Percentiles rank a stretch among this genome's conserved stretches.
These are phyloP conservation scores for Trichoderma atrobrunneum DNA, from an alignment of 2,329 filamentous ascomycete genomes.

Conservation along the genomic window DNA sequence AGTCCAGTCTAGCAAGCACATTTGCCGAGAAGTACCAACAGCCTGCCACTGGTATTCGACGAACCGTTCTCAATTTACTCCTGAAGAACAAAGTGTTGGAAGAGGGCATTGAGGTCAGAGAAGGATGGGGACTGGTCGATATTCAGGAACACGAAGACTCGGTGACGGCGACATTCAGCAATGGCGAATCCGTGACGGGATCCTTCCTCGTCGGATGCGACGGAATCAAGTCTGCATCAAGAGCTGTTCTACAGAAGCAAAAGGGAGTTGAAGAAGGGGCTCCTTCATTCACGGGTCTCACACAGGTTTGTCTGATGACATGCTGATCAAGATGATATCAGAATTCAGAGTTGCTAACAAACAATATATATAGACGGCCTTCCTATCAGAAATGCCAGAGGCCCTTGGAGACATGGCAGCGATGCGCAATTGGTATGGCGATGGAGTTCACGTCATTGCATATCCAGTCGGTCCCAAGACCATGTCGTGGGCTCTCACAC, in stretches of 20 bases:
- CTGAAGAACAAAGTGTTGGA: slow-evolving; percentile 21
- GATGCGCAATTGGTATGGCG: slow-evolving; percentile 28
- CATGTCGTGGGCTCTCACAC: slow-evolving; percentile 27
- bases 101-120: slow-evolving; percentile 23
- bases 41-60: slow-evolving; percentile 24
- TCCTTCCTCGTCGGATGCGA: slow-evolving; percentile 28
- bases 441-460: slow-evolving; percentile 25
- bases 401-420: slow-evolving; percentile 17
- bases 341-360: neutral
- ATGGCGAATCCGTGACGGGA: slow-evolving; percentile 22
- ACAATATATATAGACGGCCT: slow-evolving; percentile 22
- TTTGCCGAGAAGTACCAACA: slow-evolving; percentile 25
- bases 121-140: slow-evolving; percentile 27
- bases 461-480: slow-evolving; percentile 25
- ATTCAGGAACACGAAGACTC: slow-evolving; percentile 23
- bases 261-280: slow-evolving; percentile 20
- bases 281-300: slow-evolving; percentile 26
- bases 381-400: slow-evolving; percentile 23
- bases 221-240: slow-evolving; percentile 25
- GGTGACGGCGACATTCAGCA: slow-evolving; percentile 26
- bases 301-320: slow-evolving; percentile 11
- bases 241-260: slow-evolving; percentile 21
- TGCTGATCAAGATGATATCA: neutral
- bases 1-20: slow-evolving; percentile 22
- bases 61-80: slow-evolving; percentile 24